These are phyloP conservation scores for Fusarium camptoceras DNA, from an alignment of 2,329 filamentous ascomycete species.

Conservation along the genomic window DNA sequence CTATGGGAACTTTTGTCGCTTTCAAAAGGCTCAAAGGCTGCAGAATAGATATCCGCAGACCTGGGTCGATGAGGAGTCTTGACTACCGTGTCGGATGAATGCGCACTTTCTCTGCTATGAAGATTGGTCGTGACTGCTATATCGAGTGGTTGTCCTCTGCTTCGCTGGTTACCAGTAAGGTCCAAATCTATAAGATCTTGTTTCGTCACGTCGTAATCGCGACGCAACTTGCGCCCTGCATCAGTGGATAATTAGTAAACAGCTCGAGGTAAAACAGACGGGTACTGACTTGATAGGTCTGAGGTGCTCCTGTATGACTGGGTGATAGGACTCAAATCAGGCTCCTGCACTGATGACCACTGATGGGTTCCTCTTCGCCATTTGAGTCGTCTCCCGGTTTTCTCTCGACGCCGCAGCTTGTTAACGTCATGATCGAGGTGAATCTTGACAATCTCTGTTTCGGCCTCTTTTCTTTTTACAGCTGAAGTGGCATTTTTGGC, in stretches of 20 bases:
- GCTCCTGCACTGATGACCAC: conserved; percentile 65
- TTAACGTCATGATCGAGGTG: conserved; percentile 50
- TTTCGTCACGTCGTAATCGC: neutral
- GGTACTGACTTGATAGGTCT: conserved; percentile 43
- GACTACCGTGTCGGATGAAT: conserved; percentile 55
- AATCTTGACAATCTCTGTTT: conserved; percentile 55
- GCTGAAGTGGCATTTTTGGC: conserved; percentile 52
- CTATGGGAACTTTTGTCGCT: conserved; percentile 49
- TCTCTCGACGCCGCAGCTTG: conserved; percentile 58
- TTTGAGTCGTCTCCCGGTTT: conserved; percentile 53
- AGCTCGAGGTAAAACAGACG: conserved; percentile 1
- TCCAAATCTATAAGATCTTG: conserved; percentile 28
- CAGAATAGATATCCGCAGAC: conserved; percentile 37
- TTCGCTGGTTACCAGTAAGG: neutral
- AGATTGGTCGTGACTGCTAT: neutral
- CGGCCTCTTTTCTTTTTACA: conserved; percentile 59
- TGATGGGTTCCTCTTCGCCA: conserved; percentile 61
- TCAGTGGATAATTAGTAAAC: conserved; percentile 19
- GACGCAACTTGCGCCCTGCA: conserved; percentile 19
- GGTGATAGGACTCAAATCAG: conserved; percentile 61
- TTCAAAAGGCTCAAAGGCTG: conserved; percentile 49
- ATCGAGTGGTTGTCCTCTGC: neutral
- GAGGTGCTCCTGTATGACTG: conserved; percentile 53
- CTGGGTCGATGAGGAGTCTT: conserved; percentile 49
- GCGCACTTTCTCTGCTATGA: conserved; percentile 17